Evolutionary conservation across 2,329 filamentous ascomycete genomes (phyloP).

Genomic region (Lasiodiplodia theobromae): DNA sequence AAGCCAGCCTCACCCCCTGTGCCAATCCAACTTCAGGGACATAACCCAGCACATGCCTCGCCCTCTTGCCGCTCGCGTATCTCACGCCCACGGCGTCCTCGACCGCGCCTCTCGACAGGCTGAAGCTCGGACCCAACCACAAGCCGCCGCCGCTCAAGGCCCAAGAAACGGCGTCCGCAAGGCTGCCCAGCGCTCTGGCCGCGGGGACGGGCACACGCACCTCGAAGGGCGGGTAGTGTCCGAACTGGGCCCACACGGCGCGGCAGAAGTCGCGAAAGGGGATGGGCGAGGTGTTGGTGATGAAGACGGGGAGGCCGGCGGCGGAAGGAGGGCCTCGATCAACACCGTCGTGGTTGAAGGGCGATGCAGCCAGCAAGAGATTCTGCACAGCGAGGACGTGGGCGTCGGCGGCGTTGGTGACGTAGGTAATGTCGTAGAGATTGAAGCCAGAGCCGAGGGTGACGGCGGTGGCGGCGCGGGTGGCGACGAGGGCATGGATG

Average conservation of each 20-base stretch:
- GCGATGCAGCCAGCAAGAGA: conserved; percentile 66
- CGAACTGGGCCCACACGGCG: conserved; percentile 73
- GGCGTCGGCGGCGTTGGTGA: conserved; percentile 74
- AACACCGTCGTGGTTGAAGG: not conserved
- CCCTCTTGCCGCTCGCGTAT: conserved; percentile 62
- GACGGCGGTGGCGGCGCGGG: conserved; percentile 55
- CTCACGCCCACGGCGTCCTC: conserved; percentile 61
- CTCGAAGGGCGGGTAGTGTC: conserved; percentile 58
- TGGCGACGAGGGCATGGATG: conserved; percentile 65
- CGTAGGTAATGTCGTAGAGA: conserved; percentile 75
- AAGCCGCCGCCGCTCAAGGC: conserved; percentile 50
- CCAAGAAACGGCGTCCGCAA: conserved; percentile 57
- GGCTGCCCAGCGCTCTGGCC: conserved; percentile 56
- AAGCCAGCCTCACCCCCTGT: conserved; percentile 52
- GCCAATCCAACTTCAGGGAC: conserved; percentile 58
- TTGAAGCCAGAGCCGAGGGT: conserved; percentile 80
- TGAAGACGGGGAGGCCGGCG: conserved; percentile 82
- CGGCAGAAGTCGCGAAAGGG: conserved; percentile 92
- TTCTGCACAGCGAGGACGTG: conserved; percentile 82
- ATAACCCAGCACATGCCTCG: conserved; percentile 61
- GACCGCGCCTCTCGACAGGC: conserved; percentile 56
- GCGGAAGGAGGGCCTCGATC: conserved; percentile 49
- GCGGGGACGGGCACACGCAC: conserved; percentile 57
- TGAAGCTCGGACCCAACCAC: conserved; percentile 50
- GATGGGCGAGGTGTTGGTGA: conserved; percentile 87